These are phyloP conservation scores for Nyctanthes arbortristis DNA, from an alignment of 257 asterid species.

Conservation along the genomic window DNA sequence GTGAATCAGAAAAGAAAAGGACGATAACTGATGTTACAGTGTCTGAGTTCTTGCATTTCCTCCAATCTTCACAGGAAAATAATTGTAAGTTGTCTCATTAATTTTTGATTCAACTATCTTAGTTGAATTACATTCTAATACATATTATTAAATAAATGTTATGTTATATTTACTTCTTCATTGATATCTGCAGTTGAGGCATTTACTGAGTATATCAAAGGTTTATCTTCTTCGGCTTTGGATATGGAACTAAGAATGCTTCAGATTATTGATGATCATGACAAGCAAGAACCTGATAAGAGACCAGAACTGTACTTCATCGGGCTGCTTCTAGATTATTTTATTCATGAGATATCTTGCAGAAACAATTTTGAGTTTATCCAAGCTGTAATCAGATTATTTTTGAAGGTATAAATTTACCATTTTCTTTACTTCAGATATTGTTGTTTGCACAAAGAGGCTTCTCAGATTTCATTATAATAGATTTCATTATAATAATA, in stretches of 20 bases:
- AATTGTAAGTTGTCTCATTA: constrained; percentile 55
- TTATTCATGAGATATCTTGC: constrained; percentile 63
- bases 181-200: constrained; percentile 60
- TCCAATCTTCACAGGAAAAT: constrained; percentile 47
- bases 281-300: constrained; percentile 50
- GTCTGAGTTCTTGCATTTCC: constrained; percentile 62
- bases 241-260: constrained; percentile 92
- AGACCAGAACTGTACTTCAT: constrained; percentile 62
- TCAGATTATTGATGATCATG: constrained; percentile 72
- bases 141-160: constrained; percentile 4
- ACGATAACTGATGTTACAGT: constrained; percentile 38
- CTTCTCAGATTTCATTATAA: background rate
- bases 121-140: background rate
- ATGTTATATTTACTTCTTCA: constrained; percentile 15
- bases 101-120: background rate
- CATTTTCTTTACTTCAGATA: background rate
- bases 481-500: no score
- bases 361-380: constrained; percentile 77
- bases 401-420: constrained; percentile 61
- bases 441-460: background rate
- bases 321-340: constrained; percentile 72
- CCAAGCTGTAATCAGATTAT: constrained; percentile 76
- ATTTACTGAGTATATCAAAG: constrained; percentile 73
- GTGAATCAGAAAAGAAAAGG: constrained; percentile 28
- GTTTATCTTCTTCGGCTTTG: constrained; percentile 69